These are phyloP conservation scores for Dictyophora rubrovolvata DNA, from an alignment of 768 basidiomycete genomes.

Conservation along the genomic window DNA sequence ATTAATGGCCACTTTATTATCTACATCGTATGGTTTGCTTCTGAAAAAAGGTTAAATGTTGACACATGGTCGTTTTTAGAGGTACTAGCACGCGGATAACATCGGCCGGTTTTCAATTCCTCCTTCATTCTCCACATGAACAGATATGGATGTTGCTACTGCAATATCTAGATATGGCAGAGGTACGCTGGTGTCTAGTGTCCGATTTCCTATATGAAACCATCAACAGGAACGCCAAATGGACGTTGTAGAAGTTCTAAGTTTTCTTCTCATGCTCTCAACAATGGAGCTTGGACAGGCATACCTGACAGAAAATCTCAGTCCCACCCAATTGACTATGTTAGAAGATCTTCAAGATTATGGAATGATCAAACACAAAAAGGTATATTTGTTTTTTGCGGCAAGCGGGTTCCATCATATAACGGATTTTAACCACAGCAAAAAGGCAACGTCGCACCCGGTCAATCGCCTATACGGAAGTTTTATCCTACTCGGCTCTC, in stretches of 20 bases:
- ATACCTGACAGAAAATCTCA: constrained; percentile 76
- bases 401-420: constrained; percentile 8
- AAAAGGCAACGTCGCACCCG: neutral
- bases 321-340: constrained; percentile 74
- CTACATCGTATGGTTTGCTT: constrained; percentile 2
- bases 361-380: constrained; percentile 84
- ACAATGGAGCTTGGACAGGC: constrained; percentile 95
- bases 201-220: constrained; percentile 2
- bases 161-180: constrained; percentile 79
- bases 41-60: constrained; percentile 2
- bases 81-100: constrained; percentile 70
- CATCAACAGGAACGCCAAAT: constrained; percentile 63
- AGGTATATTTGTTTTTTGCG: constrained; percentile 28
- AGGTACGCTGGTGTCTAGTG: constrained; percentile 35
- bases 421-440: constrained; percentile 17
- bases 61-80: constrained; percentile 21
- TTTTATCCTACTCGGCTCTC: constrained; percentile 94
- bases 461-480: constrained; percentile 58
- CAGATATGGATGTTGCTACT: constrained; percentile 93
- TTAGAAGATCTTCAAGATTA: constrained; percentile 89
- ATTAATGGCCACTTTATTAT: constrained; percentile 56
- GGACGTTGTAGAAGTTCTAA: constrained; percentile 88
- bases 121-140: constrained; percentile 86
- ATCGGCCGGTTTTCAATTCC: constrained; percentile 90
- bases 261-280: constrained; percentile 93